Base-by-base conservation (phyloP, 2,329 filamentous ascomycete species). In the Cyphellophora attinorum region DNA sequence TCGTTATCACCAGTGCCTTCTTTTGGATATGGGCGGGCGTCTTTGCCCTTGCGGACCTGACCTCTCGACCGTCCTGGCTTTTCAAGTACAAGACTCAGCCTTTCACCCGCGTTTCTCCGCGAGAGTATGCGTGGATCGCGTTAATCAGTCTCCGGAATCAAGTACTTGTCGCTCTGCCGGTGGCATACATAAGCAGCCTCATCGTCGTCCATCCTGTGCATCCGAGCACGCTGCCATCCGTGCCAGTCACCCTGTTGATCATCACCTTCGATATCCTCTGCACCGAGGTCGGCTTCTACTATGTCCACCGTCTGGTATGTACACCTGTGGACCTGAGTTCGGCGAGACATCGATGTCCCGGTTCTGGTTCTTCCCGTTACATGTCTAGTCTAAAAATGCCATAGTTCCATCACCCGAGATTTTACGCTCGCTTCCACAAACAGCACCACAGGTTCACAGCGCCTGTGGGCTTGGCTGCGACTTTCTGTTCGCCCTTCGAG, bases 281-380 rank as follows among this genome's bases (percentile, higher is more conserved):
- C 50, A 48, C 11, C 5, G 44, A 46, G 19, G 19, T 45, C 13
- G 19, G 30, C 2, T 46, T 45, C 28, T 45, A 46, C 19, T 46
- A 46, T 15, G 28, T 35, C 8, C 44, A 46, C 19, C 44, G 44
- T 10, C 19, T 16, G n/a, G n/a, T n/a, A n/a, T n/a, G n/a, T n/a
- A n/a, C n/a, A n/a, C n/a, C n/a, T n/a, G n/a, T n/a, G n/a, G n/a
- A n/a, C n/a, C n/a, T n/a, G n/a, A n/a, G n/a, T n/a, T n/a, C n/a
- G n/a, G n/a, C n/a, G n/a, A n/a, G n/a, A n/a, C n/a, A n/a, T n/a
- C n/a, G n/a, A n/a, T n/a, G n/a, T n/a, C n/a, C n/a, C n/a, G n/a
- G n/a, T n/a, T n/a, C n/a, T n/a, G n/a, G n/a, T n/a, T n/a, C n/a
- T n/a, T n/a, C n/a, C n/a, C n/a, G n/a, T n/a, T n/a, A n/a, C n/a